A percentile compares a stretch with the other conserved stretches of the same genome.
These are phyloP conservation scores for Penicillium sp. DNA, from an alignment of 2,329 filamentous ascomycete species.

Conservation along the genomic window DNA sequence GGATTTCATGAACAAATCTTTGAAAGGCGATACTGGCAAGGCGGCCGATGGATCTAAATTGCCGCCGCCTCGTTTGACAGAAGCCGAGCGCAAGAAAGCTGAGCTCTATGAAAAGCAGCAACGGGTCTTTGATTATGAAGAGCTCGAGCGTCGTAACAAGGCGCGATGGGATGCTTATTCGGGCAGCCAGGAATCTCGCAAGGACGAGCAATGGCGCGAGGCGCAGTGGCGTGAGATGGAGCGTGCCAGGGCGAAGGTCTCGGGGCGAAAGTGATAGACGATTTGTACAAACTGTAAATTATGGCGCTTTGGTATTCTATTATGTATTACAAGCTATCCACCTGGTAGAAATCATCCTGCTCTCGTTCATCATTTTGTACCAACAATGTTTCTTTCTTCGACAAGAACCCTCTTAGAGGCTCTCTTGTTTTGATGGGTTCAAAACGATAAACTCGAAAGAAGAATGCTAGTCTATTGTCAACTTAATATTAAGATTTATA, in stretches of 20 bases:
- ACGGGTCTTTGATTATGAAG: constrained; percentile 24
- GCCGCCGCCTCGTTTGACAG: constrained; percentile 22
- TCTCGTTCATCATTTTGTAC: too few species aligned
- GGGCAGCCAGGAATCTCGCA: constrained; percentile 19
- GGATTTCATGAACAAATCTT: constrained; percentile 22
- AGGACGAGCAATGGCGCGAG: constrained; percentile 17
- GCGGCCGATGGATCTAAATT: constrained; percentile 17
- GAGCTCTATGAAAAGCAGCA: constrained; percentile 29
- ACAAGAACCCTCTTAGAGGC: background rate
- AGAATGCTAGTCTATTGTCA: too few species aligned
- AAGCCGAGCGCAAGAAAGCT: constrained; percentile 29
- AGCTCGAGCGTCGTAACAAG: constrained; percentile 35
- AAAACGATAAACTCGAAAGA: too few species aligned
- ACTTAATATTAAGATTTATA: too few species aligned
- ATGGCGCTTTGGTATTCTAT: constrained; percentile 20
- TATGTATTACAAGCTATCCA: constrained; percentile 11
- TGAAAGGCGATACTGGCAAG: constrained; percentile 17
- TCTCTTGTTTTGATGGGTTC: too few species aligned
- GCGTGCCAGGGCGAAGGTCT: background rate
- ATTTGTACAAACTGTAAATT: constrained; percentile 24
- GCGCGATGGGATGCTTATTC: constrained; percentile 27
- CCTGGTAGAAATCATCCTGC: background rate
- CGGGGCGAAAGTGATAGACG: background rate
- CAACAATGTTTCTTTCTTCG: too few species aligned
- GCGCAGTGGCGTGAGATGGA: background rate